Evolutionary conservation across 2,329 filamentous ascomycete genomes (phyloP).

Genomic region (Chrysoporthe puriensis): DNA sequence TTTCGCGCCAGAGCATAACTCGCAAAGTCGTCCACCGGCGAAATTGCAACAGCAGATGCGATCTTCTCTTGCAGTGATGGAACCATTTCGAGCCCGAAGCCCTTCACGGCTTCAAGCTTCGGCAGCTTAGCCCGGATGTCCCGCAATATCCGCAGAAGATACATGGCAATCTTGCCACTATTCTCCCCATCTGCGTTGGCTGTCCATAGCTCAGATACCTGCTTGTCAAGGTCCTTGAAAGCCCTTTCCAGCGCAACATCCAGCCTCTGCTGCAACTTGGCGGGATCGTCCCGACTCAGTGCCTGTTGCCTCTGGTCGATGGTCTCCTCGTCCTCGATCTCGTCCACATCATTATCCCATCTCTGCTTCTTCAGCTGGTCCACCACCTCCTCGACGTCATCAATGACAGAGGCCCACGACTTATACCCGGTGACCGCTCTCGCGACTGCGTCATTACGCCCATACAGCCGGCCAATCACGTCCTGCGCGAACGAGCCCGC

Average conservation of each 20-base stretch:
- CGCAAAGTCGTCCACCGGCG: constrained; percentile 53
- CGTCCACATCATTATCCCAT: constrained; percentile 77
- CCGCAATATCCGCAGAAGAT: constrained; percentile 73
- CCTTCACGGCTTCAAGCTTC: constrained; percentile 49
- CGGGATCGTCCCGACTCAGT: constrained; percentile 66
- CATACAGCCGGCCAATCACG: constrained; percentile 71
- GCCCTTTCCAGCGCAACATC: constrained; percentile 39
- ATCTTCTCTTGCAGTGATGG: constrained; percentile 67
- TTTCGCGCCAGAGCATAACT: constrained; percentile 47
- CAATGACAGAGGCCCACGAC: constrained; percentile 75
- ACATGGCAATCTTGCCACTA: constrained; percentile 61
- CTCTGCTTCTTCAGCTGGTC: constrained; percentile 67
- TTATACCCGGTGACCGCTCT: constrained; percentile 66
- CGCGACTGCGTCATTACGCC: constrained; percentile 69
- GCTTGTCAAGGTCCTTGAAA: constrained; percentile 55
- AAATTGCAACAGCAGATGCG: constrained; percentile 53
- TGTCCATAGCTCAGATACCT: constrained; percentile 56
- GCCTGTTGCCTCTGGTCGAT: constrained; percentile 68
- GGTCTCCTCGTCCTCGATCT: constrained; percentile 74
- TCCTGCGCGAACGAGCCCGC: constrained; percentile 70
- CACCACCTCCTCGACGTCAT: constrained; percentile 65
- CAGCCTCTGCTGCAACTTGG: constrained; percentile 40
- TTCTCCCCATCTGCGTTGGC: constrained; percentile 49
- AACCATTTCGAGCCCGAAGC: constrained; percentile 65
- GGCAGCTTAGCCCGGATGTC: constrained; percentile 73